These are phyloP conservation scores for Solanum chiquidenum DNA, from an alignment of 257 asterid genomes.

Conservation along the genomic window DNA sequence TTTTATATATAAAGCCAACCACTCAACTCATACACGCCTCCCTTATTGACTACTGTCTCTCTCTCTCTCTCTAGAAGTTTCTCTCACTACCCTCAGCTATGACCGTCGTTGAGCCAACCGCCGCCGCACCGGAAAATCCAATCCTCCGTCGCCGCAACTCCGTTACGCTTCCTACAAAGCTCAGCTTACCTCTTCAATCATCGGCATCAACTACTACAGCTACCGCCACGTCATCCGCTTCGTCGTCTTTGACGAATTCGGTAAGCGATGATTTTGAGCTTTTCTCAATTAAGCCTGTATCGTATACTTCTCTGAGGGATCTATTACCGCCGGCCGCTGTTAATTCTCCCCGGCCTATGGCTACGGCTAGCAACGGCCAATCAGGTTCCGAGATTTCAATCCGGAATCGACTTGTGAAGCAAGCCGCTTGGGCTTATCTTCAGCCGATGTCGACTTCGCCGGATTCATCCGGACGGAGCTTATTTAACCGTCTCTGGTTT, in stretches of 20 bases:
- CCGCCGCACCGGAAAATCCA: slow-evolving; percentile 9
- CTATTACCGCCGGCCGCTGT: slow-evolving; percentile 43
- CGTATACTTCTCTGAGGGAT: slow-evolving; percentile 67
- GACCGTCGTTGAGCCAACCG: slow-evolving; percentile 18
- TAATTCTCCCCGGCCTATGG: slow-evolving; percentile 39
- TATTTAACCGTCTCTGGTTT: slow-evolving; percentile 26
- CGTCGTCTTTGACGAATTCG: slow-evolving; percentile 19
- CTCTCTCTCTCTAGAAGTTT: not conserved
- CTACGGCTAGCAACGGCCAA: slow-evolving; percentile 6
- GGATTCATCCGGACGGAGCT: slow-evolving; percentile 23
- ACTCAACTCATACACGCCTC: not conserved
- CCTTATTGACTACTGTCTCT: not conserved
- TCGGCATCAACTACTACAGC: slow-evolving; percentile 15
- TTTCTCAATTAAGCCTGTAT: slow-evolving; percentile 25
- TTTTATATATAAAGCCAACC: not conserved
- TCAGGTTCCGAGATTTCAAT: slow-evolving; percentile 60
- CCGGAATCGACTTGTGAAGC: slow-evolving; percentile 71
- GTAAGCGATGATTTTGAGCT: slow-evolving; percentile 30
- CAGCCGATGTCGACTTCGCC: slow-evolving; percentile 78
- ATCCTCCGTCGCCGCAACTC: slow-evolving; percentile 32
- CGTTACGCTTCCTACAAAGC: slow-evolving; percentile 18
- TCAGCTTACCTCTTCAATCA: slow-evolving; percentile 14
- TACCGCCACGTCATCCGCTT: not conserved
- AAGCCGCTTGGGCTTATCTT: slow-evolving; percentile 95
- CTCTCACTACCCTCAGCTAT: slow-evolving; percentile 13